Conservation (phyloP, 108 stramenopile species). For the Fragilariopsis cylindrus region DNA sequence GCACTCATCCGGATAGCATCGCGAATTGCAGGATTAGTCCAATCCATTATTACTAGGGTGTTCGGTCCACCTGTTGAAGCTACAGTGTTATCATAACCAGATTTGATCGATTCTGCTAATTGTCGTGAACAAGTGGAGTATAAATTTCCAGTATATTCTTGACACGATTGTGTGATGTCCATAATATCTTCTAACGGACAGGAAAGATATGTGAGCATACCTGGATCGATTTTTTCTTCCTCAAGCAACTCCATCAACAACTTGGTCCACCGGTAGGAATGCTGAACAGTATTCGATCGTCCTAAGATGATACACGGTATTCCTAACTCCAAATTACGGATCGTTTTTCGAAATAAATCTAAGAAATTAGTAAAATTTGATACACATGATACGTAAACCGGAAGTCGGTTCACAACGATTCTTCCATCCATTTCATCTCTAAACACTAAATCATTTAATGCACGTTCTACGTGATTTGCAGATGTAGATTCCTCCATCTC, state of each 20-base stretch:
- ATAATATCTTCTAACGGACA: constrained; percentile 72
- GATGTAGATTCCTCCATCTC: constrained; percentile 84
- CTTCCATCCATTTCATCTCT: constrained; percentile 57
- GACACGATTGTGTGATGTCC: constrained; percentile 52
- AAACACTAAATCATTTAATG: constrained; percentile 77
- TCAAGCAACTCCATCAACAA: constrained; percentile 48
- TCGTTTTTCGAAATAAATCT: constrained; percentile 83
- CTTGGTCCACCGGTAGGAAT: constrained; percentile 80
- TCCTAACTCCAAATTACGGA: constrained; percentile 77
- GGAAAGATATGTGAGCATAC: constrained; percentile 75
- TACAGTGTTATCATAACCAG: constrained; percentile 66
- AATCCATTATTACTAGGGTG: constrained; percentile 68
- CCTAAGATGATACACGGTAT: constrained; percentile 77
- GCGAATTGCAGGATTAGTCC: constrained; percentile 45
- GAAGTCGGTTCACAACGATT: constrained; percentile 53
- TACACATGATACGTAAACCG: constrained; percentile 76
- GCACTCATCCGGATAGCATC: constrained; percentile 77
- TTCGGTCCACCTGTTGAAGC: constrained; percentile 90
- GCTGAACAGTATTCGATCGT: constrained; percentile 73
- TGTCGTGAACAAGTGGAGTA: constrained; percentile 77
- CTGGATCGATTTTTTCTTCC: constrained; percentile 62
- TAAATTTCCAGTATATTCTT: constrained; percentile 60
- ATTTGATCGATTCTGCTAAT: constrained; percentile 66
- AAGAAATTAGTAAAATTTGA: constrained; percentile 88
- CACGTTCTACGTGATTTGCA: constrained; percentile 80